These are phyloP conservation scores for Stagonosporopsis cucurbitacearum DNA, from an alignment of 2,329 filamentous ascomycete genomes.

Conservation along the genomic window DNA sequence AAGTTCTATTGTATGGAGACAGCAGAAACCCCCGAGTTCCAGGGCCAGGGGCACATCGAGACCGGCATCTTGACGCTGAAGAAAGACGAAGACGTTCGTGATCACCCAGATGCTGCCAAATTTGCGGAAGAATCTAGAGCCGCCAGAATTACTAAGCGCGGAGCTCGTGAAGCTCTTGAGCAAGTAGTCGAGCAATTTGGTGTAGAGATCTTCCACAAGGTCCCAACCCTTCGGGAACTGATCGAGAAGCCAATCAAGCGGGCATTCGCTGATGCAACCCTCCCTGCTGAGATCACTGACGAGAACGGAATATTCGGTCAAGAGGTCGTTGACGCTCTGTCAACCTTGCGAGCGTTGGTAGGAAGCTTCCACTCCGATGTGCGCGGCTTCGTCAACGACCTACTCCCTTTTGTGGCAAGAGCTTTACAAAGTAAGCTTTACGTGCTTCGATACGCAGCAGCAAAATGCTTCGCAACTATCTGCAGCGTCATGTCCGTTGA, in stretches of 20 bases:
- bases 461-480: constrained; percentile 95
- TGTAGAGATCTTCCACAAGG: constrained; percentile 74
- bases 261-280: constrained; percentile 70
- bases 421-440: constrained; percentile 87
- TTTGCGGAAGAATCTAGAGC: constrained; percentile 89
- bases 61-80: constrained; percentile 88
- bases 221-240: constrained; percentile 79
- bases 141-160: constrained; percentile 86
- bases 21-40: constrained; percentile 95
- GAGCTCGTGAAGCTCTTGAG: constrained; percentile 92
- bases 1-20: constrained; percentile 99
- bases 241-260: constrained; percentile 81
- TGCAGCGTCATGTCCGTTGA: constrained; percentile 96
- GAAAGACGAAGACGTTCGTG: constrained; percentile 94
- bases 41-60: constrained; percentile 78
- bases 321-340: constrained; percentile 92
- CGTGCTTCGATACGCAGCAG: constrained; percentile 93
- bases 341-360: constrained; percentile 88
- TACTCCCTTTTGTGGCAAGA: constrained; percentile 85
- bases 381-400: constrained; percentile 78
- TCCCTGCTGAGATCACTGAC: constrained; percentile 76
- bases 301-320: constrained; percentile 81
- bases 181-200: constrained; percentile 84
- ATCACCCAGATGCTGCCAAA: constrained; percentile 87
- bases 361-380: constrained; percentile 82